A percentile compares a stretch with the other conserved stretches of the same genome.
Conservation (phyloP, 345 rosid genomes). For the Lagerstroemia speciosa region DNA sequence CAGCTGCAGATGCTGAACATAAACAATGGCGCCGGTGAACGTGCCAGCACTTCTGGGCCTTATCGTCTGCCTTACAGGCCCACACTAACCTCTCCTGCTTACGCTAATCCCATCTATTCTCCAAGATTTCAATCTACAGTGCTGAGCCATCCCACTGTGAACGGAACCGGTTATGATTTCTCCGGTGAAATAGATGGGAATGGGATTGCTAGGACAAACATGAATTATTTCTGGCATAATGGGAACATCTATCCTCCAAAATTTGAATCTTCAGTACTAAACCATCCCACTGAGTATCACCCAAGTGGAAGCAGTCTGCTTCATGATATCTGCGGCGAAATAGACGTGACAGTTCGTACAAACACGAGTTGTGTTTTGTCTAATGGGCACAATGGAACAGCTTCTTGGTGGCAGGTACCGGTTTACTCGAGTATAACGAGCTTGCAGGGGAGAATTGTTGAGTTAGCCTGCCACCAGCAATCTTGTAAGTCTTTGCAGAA, state of each 20-base stretch:
- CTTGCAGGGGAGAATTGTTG: conserved; percentile 24
- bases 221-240: neutral
- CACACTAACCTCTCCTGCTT: neutral
- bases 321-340: neutral
- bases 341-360: neutral
- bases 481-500: conserved; percentile 21
- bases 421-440: conserved; percentile 17
- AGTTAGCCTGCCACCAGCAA: conserved; percentile 29
- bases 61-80: neutral
- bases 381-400: neutral
- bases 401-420: neutral
- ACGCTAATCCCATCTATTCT: neutral
- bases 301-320: too few species aligned
- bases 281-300: too few species aligned
- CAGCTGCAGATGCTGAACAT: conserved; percentile 2
- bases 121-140: neutral
- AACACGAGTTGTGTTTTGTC: neutral
- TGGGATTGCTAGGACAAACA: neutral
- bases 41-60: neutral
- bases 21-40: neutral
- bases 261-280: too few species aligned
- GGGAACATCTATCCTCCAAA: neutral
- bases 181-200: neutral
- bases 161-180: neutral
- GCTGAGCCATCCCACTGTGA: neutral